phyloP scores from a whole-genome alignment of 2,329 filamentous ascomycete genomes.

The Clonostachys solani region DNA sequence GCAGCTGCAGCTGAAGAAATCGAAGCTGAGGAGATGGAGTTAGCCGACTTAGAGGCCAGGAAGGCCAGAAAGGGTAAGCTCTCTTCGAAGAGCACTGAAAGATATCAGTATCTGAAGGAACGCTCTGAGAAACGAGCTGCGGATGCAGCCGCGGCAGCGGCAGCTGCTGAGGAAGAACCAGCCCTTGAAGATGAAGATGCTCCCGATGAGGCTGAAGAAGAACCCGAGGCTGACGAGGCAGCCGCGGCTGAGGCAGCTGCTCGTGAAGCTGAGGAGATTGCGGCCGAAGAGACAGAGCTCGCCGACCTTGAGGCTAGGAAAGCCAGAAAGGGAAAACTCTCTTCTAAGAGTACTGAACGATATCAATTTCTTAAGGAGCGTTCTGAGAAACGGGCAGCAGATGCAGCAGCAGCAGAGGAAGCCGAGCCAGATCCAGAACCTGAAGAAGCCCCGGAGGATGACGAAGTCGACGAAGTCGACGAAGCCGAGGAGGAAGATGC shows the following conservation, averaged over 20 bases:
- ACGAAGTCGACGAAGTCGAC: background rate
- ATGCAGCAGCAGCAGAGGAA: constrained; percentile 17
- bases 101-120: constrained; percentile 11
- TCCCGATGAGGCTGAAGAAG: background rate
- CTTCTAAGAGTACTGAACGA: constrained; percentile 16
- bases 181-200: background rate
- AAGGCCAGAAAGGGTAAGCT: constrained; percentile 18
- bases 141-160: constrained; percentile 15
- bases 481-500: constrained; percentile 7
- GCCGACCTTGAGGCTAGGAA: constrained; percentile 19
- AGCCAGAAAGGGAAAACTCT: constrained; percentile 15
- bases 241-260: constrained; percentile 7
- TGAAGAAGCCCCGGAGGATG: constrained; percentile 7
- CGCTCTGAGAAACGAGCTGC: constrained; percentile 14
- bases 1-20: constrained; percentile 5
- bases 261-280: constrained; percentile 6
- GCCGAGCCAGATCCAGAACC: constrained; percentile 6
- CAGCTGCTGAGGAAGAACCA: constrained; percentile 15
- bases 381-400: constrained; percentile 12
- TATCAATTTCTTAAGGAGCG: constrained; percentile 12
- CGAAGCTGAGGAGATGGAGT: constrained; percentile 11
- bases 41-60: constrained; percentile 17
- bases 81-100: constrained; percentile 16
- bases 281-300: constrained; percentile 11
- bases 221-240: constrained; percentile 14